These are phyloP conservation scores for Xenosphaeropsis pyriputrescens DNA, from an alignment of 2,329 filamentous ascomycete species.

Conservation along the genomic window DNA sequence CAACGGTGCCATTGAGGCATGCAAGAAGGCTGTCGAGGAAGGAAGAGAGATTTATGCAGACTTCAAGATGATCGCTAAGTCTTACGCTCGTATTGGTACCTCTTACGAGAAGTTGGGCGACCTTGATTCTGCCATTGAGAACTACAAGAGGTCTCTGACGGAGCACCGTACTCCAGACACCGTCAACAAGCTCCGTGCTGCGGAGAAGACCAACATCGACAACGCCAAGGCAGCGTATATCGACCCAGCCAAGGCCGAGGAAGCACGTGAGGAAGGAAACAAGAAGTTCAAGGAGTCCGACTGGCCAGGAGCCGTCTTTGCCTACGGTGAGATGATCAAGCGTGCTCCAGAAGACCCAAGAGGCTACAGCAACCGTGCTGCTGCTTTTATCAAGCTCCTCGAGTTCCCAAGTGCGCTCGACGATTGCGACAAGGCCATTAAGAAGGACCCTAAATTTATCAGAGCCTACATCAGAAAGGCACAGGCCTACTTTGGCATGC, in stretches of 20 bases:
- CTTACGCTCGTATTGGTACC: conserved; percentile 90
- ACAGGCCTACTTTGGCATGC: conserved; percentile 92
- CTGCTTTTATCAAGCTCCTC: conserved; percentile 91
- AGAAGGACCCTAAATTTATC: conserved; percentile 84
- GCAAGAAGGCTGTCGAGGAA: conserved; percentile 78
- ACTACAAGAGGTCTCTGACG: conserved; percentile 86
- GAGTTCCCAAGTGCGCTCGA: conserved; percentile 87
- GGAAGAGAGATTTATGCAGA: conserved; percentile 83
- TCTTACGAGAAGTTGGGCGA: conserved; percentile 86
- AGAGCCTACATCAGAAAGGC: conserved; percentile 94
- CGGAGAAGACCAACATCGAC: conserved; percentile 75
- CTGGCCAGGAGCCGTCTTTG: conserved; percentile 87
- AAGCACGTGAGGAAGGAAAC: conserved; percentile 89
- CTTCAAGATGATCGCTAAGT: conserved; percentile 97
- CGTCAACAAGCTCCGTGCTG: conserved; percentile 78
- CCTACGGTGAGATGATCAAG: conserved; percentile 95
- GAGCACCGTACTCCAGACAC: conserved; percentile 95
- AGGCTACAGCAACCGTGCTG: conserved; percentile 93
- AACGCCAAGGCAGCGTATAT: conserved; percentile 68
- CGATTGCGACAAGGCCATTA: conserved; percentile 85
- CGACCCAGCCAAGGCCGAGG: conserved; percentile 82
- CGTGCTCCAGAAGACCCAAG: conserved; percentile 83
- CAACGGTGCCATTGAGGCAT: conserved; percentile 71
- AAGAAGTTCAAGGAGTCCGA: conserved; percentile 94
- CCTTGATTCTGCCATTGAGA: conserved; percentile 63